Evolutionary conservation across 192 early-diverging fungal genomes (phyloP).

Genomic region (Podila clonocystis): DNA sequence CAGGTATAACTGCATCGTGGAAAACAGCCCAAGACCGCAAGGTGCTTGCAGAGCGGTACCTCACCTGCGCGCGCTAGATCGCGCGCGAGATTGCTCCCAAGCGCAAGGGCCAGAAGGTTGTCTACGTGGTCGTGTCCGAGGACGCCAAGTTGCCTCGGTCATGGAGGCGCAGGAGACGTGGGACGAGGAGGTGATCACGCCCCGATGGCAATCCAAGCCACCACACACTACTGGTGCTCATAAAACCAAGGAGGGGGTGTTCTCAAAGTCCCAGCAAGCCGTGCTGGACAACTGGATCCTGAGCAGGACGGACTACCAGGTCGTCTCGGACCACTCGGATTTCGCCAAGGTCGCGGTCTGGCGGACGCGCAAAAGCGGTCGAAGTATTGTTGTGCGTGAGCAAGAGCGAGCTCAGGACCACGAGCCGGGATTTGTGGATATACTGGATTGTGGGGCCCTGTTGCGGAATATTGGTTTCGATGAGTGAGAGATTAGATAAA

Average conservation of each 20-base stretch:
- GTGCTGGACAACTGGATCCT: conserved; percentile 25
- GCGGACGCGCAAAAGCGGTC: conserved; percentile 19
- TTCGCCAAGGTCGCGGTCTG: conserved; percentile 30
- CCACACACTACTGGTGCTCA: no score
- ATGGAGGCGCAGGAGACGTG: conserved; percentile 36
- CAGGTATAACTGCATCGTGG: neutral
- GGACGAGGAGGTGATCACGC: conserved; percentile 27
- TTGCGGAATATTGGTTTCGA: conserved; percentile 15
- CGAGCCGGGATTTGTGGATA: conserved; percentile 12
- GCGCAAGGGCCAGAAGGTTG: conserved; percentile 25
- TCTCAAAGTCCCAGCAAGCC: conserved; percentile 14
- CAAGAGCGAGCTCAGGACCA: neutral
- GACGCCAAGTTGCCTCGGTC: conserved; percentile 6
- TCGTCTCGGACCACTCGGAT: conserved; percentile 31
- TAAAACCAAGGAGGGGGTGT: neutral
- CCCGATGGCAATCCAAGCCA: conserved; percentile 3
- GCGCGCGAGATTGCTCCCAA: conserved; percentile 34
- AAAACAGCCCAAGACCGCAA: conserved; percentile 4
- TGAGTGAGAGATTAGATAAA: neutral
- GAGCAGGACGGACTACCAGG: conserved; percentile 30
- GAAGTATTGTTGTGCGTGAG: conserved; percentile 28
- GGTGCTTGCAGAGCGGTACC: conserved; percentile 2
- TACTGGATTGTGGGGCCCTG: conserved; percentile 26
- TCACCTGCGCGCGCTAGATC: conserved; percentile 31
- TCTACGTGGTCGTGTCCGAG: conserved; percentile 25